Percentiles rank a stretch among this genome's conserved stretches.
Evolutionary conservation across 2,329 filamentous ascomycete species (phyloP).

Genomic region (Huntiella savannae): DNA sequence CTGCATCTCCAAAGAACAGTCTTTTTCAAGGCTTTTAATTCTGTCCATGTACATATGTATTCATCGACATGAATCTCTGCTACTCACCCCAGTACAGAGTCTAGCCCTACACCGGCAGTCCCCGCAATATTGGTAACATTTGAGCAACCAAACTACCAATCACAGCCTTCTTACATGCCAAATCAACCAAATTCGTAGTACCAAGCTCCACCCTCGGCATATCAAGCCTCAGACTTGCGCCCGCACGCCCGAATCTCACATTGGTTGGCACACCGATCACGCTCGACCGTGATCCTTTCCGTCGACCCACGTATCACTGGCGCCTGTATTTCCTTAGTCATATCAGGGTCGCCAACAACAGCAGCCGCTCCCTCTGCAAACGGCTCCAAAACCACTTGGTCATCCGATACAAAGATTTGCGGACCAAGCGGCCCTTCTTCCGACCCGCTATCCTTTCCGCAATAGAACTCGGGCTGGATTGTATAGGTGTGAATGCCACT

Average conservation of each 20-base stretch:
- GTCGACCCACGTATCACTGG: neutral
- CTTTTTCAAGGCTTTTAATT: too few relatives aligned
- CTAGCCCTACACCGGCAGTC: too few relatives aligned
- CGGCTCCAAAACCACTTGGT: neutral
- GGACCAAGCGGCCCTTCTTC: neutral
- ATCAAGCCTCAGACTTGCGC: neutral
- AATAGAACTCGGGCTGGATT: constrained; percentile 41
- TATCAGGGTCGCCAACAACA: neutral
- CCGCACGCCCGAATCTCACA: neutral
- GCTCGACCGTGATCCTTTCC: too few relatives aligned
- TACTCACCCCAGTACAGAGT: too few relatives aligned
- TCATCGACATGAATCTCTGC: too few relatives aligned
- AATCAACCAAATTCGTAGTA: too few relatives aligned
- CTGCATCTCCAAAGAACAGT: too few relatives aligned
- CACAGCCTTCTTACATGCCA: too few relatives aligned
- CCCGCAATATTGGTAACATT: too few relatives aligned
- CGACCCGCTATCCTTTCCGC: neutral
- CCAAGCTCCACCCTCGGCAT: too few relatives aligned
- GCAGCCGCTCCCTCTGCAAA: neutral
- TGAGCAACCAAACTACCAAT: too few relatives aligned
- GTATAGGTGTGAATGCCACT: constrained; percentile 57
- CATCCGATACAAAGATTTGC: neutral
- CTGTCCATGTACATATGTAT: too few relatives aligned
- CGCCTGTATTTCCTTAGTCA: neutral
- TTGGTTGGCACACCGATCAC: constrained; percentile 1